A percentile compares a stretch with the other conserved stretches of the same genome.
Evolutionary conservation across 1,139 yeast species (phyloP).

Genomic region (Sugiyamaella japonica): DNA sequence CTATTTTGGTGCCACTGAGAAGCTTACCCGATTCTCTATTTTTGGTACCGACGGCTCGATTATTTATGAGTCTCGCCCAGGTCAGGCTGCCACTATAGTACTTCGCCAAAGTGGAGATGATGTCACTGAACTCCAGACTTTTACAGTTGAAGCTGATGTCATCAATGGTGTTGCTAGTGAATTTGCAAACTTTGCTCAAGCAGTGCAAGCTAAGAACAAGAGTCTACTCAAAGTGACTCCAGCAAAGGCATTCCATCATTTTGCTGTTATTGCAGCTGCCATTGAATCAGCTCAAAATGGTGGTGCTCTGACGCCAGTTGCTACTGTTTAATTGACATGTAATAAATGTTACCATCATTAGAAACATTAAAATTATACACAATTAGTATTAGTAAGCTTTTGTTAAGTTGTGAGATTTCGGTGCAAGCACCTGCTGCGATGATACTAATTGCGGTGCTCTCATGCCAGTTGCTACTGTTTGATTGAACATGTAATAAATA

Average conservation of each 20-base stretch:
- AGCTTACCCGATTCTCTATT: slow-evolving; percentile 63
- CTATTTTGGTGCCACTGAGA: slow-evolving; percentile 82
- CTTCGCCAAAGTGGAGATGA: slow-evolving; percentile 50
- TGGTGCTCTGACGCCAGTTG: slow-evolving; percentile 61
- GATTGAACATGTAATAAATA: not conserved
- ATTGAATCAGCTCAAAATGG: slow-evolving; percentile 62
- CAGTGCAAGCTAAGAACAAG: slow-evolving; percentile 66
- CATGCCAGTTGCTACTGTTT: slow-evolving; percentile 48
- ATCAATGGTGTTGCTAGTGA: slow-evolving; percentile 66
- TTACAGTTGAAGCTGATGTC: slow-evolving; percentile 50
- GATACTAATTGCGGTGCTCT: slow-evolving; percentile 64
- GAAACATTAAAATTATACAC: slow-evolving; percentile 1
- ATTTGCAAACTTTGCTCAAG: slow-evolving; percentile 71
- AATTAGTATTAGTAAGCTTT: too few species aligned
- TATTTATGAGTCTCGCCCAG: slow-evolving; percentile 60
- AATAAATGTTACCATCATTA: not conserved
- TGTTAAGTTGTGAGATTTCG: too few species aligned
- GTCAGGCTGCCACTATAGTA: slow-evolving; percentile 48
- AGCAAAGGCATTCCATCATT: slow-evolving; percentile 81
- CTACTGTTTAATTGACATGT: slow-evolving; percentile 21
- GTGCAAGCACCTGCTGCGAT: too few species aligned
- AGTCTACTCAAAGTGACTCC: slow-evolving; percentile 60
- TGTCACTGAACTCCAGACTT: slow-evolving; percentile 47
- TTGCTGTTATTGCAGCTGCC: slow-evolving; percentile 85
- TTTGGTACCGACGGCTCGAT: slow-evolving; percentile 79